Conservation (phyloP, 2,329 filamentous ascomycete genomes). For the Capronia epimyces region DNA sequence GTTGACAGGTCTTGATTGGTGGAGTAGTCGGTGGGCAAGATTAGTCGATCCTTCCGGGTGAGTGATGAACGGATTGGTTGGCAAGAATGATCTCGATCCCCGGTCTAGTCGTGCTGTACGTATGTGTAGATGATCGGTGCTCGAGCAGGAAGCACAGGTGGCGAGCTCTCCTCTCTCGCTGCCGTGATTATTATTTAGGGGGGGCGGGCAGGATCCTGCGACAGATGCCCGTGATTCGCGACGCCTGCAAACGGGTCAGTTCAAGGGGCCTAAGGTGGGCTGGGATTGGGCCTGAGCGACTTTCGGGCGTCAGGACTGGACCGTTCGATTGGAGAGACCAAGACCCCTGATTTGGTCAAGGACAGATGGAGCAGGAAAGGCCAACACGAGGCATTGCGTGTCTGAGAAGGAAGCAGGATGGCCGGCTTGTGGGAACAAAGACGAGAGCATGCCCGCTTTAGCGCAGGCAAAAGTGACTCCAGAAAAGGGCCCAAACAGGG, state of each 20-base stretch:
- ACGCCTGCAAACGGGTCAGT: slow-evolving; percentile 9
- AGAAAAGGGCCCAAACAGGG: slow-evolving; percentile 6
- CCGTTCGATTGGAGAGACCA: slow-evolving; percentile 11
- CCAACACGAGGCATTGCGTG: slow-evolving; percentile 20
- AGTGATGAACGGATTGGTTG: not conserved
- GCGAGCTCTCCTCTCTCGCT: slow-evolving; percentile 9
- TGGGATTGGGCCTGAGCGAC: slow-evolving; percentile 16
- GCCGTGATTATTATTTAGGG: not conserved
- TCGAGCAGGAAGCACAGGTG: slow-evolving; percentile 7
- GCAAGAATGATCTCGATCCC: slow-evolving; percentile 20
- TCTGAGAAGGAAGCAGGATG: slow-evolving; percentile 7
- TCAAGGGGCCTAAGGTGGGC: slow-evolving; percentile 7
- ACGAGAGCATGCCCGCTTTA: not conserved
- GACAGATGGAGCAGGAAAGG: slow-evolving; percentile 2
- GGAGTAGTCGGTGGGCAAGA: slow-evolving; percentile 1
- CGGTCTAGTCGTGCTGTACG: not conserved
- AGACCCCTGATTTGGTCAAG: slow-evolving; percentile 12
- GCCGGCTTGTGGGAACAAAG: slow-evolving; percentile 1
- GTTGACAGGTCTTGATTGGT: slow-evolving; percentile 2
- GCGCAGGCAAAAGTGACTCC: slow-evolving; percentile 4
- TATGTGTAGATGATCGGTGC: not conserved
- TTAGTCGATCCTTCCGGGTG: slow-evolving; percentile 13
- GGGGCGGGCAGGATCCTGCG: slow-evolving; percentile 7
- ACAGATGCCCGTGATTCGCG: slow-evolving; percentile 19
- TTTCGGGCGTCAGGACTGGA: slow-evolving; percentile 15